A percentile compares a stretch with the other conserved stretches of the same genome.
Evolutionary conservation across 345 rosid genomes (phyloP).

Genomic region (Moringa oleifera): DNA sequence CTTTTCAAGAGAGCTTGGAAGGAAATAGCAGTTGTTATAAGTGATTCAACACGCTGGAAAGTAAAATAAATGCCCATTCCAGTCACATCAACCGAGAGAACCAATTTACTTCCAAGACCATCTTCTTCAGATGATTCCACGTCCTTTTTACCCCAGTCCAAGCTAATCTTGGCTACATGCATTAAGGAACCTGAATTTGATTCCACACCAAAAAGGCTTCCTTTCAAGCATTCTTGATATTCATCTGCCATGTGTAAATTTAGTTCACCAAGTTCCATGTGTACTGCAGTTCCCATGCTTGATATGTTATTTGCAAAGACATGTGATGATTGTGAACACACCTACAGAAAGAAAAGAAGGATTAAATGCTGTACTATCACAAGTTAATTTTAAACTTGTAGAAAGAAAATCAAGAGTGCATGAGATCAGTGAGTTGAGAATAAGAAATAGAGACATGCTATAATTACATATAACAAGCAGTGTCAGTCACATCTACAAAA

Average conservation of each 20-base stretch:
- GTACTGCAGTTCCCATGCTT: conserved; percentile 59
- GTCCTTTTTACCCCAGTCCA: conserved; percentile 92
- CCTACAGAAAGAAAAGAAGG: conserved; percentile 41
- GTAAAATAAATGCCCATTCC: conserved; percentile 74
- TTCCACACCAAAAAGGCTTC: conserved; percentile 76
- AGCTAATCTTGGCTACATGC: conserved; percentile 82
- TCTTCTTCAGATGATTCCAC: conserved; percentile 56
- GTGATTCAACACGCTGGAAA: conserved; percentile 71
- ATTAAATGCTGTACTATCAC: conserved; percentile 5
- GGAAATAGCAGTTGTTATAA: conserved; percentile 62
- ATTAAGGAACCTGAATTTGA: conserved; percentile 85
- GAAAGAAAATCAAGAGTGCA: not conserved
- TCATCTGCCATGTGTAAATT: conserved; percentile 93
- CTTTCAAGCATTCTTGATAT: conserved; percentile 86
- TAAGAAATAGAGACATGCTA: too few species aligned
- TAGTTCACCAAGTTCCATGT: conserved; percentile 93
- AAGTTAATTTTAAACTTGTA: not conserved
- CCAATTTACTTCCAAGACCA: conserved; percentile 56
- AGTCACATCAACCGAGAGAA: conserved; percentile 78
- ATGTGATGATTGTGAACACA: conserved; percentile 93
- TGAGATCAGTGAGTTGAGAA: too few species aligned
- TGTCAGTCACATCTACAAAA: too few species aligned
- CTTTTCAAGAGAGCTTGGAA: conserved; percentile 61
- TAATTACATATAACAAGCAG: too few species aligned
- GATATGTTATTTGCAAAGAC: conserved; percentile 90